Evolutionary conservation across 129 eudicot species (phyloP), one percentile per base, ranked within the genome.

Genomic region (Centrapalus pauciflorus): DNA sequence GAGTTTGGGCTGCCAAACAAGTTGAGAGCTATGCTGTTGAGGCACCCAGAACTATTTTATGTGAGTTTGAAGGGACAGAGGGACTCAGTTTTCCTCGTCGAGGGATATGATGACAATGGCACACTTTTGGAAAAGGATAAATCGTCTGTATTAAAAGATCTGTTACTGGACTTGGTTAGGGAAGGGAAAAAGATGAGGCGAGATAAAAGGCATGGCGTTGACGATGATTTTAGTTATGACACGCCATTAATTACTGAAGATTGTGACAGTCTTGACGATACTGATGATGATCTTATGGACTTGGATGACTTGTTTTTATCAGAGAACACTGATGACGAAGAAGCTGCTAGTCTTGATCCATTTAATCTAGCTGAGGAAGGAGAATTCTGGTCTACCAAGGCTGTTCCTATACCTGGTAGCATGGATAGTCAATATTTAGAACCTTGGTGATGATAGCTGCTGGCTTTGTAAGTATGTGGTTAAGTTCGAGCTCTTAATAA

Each of bases 11-110:
- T 93, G 69, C 89, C 99, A 17, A 86, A 93, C 65, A 86, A 72
- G 78, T 65, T 86, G 58, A 86, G 96, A 71, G 95, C 86, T 46
- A 80, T 93, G 96, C 45, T 93, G 57, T 81, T 93, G 41, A 81
- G 99, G 80, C 99, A 93, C 65, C 99, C 99, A 0, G 99, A 93
- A 66, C 77, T 89, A 71, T 93, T 93, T 61, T 93, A 93, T 30
- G 88, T 93, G 75, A 89, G 99, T 66, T 56, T 85, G 30, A 89
- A 84, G 71, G 99, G 99, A 4, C 82, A 75, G 59, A 82, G 96
- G 58, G 99, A 93, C 67, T 89, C 96, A 2, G 96, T 93, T 1
- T 93, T 93, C 58, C 71, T 93, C 30, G 96, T 93, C 3, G 96
- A 93, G 59, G 93, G 83, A 21, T 93, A 83, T 66, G 88, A 82